phyloP scores from a whole-genome alignment of 768 basidiomycete species.

The Termitomyces sp. region DNA sequence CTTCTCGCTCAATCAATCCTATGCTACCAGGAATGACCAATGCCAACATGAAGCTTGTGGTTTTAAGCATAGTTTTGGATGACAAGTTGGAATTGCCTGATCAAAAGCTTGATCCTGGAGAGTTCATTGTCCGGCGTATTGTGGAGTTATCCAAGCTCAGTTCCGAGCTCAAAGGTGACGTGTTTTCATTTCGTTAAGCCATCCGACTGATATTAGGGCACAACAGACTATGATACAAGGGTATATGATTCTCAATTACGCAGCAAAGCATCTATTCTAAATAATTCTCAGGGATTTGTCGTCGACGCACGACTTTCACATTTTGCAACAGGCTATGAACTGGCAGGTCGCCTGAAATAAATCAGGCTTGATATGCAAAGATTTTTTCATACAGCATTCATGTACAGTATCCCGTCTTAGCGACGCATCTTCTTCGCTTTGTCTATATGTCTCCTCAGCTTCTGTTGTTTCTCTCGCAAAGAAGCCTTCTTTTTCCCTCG shows the following conservation, averaged over 20 bases:
- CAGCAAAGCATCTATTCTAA: background rate
- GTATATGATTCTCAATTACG: conserved; percentile 26
- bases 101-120: conserved; percentile 81
- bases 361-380: background rate
- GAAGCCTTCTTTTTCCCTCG: conserved; percentile 81
- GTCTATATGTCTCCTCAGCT: conserved; percentile 72
- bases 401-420: conserved; percentile 9
- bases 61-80: conserved; percentile 64
- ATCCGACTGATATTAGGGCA: conserved; percentile 1
- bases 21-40: conserved; percentile 76
- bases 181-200: background rate
- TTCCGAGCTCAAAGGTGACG: conserved; percentile 60
- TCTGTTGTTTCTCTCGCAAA: conserved; percentile 77
- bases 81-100: conserved; percentile 64
- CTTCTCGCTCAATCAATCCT: background rate
- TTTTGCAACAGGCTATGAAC: conserved; percentile 65
- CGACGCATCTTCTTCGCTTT: conserved; percentile 53
- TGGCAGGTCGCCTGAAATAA: conserved; percentile 36
- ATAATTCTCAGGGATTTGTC: conserved; percentile 44
- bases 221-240: conserved; percentile 54
- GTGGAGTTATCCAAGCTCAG: conserved; percentile 66
- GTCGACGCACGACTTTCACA: conserved; percentile 79
- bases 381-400: background rate
- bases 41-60: conserved; percentile 87
- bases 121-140: conserved; percentile 73